Percentiles rank a stretch among this genome's conserved stretches.
These are phyloP conservation scores for Phytophthora macrochlamydospora DNA, from an alignment of 352 stramenopile species.

Conservation along the genomic window DNA sequence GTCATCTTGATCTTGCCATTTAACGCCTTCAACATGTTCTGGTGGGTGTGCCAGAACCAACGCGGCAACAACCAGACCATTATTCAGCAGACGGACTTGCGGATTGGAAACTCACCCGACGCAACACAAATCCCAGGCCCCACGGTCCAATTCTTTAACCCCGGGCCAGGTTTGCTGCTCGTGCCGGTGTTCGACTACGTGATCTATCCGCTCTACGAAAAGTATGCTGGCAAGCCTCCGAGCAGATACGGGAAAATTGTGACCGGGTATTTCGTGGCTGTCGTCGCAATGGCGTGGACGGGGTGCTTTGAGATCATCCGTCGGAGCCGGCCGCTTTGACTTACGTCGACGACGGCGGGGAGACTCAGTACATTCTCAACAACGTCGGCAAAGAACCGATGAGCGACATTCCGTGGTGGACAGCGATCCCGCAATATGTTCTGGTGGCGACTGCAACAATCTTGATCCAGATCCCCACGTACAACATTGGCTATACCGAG, in stretches of 20 bases:
- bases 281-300: constrained; percentile 47
- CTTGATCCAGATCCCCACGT: constrained; percentile 46
- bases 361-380: constrained; percentile 35
- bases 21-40: constrained; percentile 68
- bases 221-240: constrained; percentile 37
- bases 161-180: constrained; percentile 38
- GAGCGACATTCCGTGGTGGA: constrained; percentile 30
- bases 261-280: constrained; percentile 34
- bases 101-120: constrained; percentile 34
- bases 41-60: constrained; percentile 35
- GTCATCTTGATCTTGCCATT: constrained; percentile 36
- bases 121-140: constrained; percentile 51
- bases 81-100: constrained; percentile 64
- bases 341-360: constrained; percentile 20
- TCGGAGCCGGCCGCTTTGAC: constrained; percentile 23
- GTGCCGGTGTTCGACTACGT: constrained; percentile 45
- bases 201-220: constrained; percentile 49
- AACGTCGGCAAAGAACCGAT: constrained; percentile 28
- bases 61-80: constrained; percentile 68
- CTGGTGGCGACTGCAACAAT: constrained; percentile 39
- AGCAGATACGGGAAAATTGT: constrained; percentile 46
- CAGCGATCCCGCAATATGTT: constrained; percentile 50
- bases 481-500: constrained; percentile 49
- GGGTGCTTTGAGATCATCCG: constrained; percentile 43
- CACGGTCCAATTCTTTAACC: constrained; percentile 57